Evolutionary conservation across 1,139 yeast species (phyloP), one percentile per base, ranked within the genome.

Genomic region (Blastobotrys niveus): DNA sequence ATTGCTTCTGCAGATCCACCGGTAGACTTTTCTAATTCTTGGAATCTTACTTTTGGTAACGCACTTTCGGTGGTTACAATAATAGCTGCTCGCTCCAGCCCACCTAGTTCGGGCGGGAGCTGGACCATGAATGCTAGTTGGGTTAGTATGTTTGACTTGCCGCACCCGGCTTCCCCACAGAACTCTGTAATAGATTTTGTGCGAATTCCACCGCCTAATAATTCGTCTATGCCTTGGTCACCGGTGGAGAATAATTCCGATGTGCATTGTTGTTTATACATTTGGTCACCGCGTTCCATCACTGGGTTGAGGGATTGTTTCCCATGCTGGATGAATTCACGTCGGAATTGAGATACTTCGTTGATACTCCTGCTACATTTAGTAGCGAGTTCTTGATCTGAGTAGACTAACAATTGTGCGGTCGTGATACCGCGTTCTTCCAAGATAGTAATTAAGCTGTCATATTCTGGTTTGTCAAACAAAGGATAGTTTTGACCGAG

Each of bases 141-240:
- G 63, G 81, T 71, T 26, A 83, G 63, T 8, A 88, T 64, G 54
- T 87, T 93, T 0, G 95, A 80, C 60, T 88, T 88, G 0, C 95
- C 96, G 2, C 84, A 74, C 0, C 94, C 86, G 48, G 93, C 80
- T 32, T 82, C 84, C 0, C 97, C 97, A 53, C 80, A 80, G 2
- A 89, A 61, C 63, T 89, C 97, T 0, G 93, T 82, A 2, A 89
- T 64, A 34, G 76, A 71, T 2, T 88, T 82, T 0, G 76, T 54
- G 0, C 76, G 77, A 3, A 88, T 70, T 0, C 96, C 96, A 1
- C 91, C 91, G 24, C 75, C 73, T 14, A 88, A 61, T 2, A 68
- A 56, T 8, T 54, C 55, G 60, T 88, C 96, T 1, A 89, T 54
- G 2, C 56, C 54, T 0, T 63, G 61, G 50, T 81, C 76, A 0